Percentiles rank a stretch among this genome's conserved stretches.
Evolutionary conservation across 345 rosid genomes (phyloP).

Genomic region (Heritiera fomes): DNA sequence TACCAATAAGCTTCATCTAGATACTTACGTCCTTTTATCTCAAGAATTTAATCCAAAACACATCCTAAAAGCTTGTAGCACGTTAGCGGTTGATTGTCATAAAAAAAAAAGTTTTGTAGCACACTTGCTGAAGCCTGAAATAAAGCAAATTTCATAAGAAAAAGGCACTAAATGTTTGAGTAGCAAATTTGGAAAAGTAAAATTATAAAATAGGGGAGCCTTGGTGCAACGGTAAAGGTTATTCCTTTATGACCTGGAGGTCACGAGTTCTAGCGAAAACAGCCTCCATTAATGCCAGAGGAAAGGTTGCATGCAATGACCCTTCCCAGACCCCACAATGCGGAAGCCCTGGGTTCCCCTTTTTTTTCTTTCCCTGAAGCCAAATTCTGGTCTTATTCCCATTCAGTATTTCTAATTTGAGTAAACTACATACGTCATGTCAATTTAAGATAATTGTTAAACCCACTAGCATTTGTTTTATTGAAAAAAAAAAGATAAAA

Average conservation of each 20-base stretch:
- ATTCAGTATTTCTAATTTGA: background rate
- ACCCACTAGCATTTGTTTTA: background rate
- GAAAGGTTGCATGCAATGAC: no score
- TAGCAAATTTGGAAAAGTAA: background rate
- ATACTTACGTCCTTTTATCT: background rate
- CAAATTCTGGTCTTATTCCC: background rate
- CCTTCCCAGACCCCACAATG: no score
- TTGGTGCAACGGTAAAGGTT: no score
- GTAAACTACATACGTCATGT: background rate
- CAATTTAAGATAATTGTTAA: background rate
- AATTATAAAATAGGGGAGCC: no score
- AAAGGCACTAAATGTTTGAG: slow-evolving; percentile 5
- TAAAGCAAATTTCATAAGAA: background rate
- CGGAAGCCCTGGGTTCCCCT: no score
- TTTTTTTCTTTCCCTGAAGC: background rate
- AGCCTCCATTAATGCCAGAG: no score
- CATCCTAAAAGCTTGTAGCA: background rate
- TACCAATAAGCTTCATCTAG: background rate
- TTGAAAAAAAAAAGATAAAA: background rate
- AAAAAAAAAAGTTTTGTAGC: background rate
- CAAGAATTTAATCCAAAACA: background rate
- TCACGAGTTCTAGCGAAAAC: no score
- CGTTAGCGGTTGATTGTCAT: background rate
- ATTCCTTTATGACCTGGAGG: no score
- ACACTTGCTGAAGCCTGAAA: background rate